These are phyloP conservation scores for Globisporangium abappressorium DNA, from an alignment of 352 stramenopile species.

Conservation along the genomic window DNA sequence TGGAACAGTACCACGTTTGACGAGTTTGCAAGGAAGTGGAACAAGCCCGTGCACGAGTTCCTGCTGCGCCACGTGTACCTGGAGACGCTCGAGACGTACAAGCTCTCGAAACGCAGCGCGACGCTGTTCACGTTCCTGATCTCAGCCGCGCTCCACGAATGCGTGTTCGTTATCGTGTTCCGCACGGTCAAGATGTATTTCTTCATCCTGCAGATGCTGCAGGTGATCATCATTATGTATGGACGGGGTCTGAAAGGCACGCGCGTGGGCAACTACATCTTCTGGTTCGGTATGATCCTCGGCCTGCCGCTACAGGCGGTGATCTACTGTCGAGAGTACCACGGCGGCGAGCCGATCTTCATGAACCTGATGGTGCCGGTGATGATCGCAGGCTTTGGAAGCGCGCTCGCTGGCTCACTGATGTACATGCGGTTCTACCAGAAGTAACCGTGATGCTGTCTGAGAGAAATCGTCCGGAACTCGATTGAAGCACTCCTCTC, in stretches of 20 bases:
- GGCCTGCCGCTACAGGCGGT: conserved; percentile 67
- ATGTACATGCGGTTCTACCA: conserved; percentile 34
- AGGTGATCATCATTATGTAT: conserved; percentile 91
- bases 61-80: conserved; percentile 85
- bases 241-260: conserved; percentile 69
- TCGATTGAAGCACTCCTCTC: neutral
- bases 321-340: conserved; percentile 81
- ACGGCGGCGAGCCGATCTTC: conserved; percentile 76
- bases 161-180: conserved; percentile 94
- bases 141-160: conserved; percentile 94
- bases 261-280: conserved; percentile 74
- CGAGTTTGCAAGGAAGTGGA: conserved; percentile 94
- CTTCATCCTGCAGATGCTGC: conserved; percentile 94
- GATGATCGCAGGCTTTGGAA: conserved; percentile 62
- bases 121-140: conserved; percentile 93
- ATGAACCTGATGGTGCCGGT: conserved; percentile 75
- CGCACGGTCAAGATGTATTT: conserved; percentile 92
- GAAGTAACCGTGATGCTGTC: conserved; percentile 14
- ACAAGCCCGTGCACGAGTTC: conserved; percentile 97
- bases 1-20: conserved; percentile 95
- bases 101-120: conserved; percentile 65
- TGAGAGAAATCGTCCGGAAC: neutral
- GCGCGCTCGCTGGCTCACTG: conserved; percentile 44
- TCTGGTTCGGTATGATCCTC: conserved; percentile 79
- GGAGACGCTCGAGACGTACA: conserved; percentile 72